These are phyloP conservation scores for Globisporangium paroecandrum DNA, from an alignment of 352 stramenopile genomes.

Conservation along the genomic window DNA sequence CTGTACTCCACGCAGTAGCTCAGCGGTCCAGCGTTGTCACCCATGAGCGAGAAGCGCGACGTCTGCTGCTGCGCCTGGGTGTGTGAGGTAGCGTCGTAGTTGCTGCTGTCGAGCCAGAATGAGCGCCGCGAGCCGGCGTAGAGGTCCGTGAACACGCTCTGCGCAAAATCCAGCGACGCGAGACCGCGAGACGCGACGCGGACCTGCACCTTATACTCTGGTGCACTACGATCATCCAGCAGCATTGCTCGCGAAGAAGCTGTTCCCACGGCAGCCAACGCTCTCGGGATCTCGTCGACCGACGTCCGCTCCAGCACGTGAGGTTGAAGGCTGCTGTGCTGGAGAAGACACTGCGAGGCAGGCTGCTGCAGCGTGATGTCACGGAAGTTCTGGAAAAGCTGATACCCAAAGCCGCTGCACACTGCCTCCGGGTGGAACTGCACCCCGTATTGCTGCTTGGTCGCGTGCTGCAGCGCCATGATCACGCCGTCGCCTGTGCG, in stretches of 20 bases:
- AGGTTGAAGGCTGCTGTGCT: conserved; percentile 37
- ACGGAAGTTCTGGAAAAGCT: conserved; percentile 89
- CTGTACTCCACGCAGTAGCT: conserved; percentile 64
- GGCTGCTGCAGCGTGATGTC: conserved; percentile 48
- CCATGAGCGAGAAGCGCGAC: conserved; percentile 74
- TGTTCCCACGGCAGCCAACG: not conserved
- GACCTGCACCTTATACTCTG: conserved; percentile 39
- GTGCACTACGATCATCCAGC: not conserved
- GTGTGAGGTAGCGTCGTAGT: conserved; percentile 27
- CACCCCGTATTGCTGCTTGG: conserved; percentile 90
- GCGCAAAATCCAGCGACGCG: conserved; percentile 58
- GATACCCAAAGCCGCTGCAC: conserved; percentile 81
- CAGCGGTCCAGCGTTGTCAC: conserved; percentile 54
- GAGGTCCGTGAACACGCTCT: conserved; percentile 56
- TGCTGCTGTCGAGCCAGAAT: conserved; percentile 86
- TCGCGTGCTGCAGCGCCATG: conserved; percentile 88
- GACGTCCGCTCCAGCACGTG: conserved; percentile 9
- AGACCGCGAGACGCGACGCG: conserved; percentile 29
- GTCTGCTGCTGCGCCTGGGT: conserved; percentile 6
- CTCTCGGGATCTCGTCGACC: not conserved
- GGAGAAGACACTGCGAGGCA: conserved; percentile 42
- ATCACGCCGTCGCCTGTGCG: conserved; percentile 68
- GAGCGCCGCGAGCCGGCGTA: conserved; percentile 42
- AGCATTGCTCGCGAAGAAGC: no score
- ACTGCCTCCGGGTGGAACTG: conserved; percentile 98